phyloP scores from a whole-genome alignment of 352 stramenopile species.

The Globisporangium nagaii region DNA sequence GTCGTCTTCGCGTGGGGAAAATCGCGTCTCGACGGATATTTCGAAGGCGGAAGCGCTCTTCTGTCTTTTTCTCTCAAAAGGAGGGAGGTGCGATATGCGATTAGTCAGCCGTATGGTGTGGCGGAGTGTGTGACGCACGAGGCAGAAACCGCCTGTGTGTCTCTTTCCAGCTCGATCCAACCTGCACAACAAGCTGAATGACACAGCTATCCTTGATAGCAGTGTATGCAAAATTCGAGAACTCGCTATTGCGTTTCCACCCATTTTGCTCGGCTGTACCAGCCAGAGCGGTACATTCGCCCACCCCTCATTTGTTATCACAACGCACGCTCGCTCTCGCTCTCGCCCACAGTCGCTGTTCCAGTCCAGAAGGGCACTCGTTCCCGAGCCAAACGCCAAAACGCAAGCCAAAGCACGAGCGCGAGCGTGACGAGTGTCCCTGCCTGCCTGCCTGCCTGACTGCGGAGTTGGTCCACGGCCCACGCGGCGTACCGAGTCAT shows the following conservation, averaged over 20 bases:
- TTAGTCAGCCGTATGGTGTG: not conserved
- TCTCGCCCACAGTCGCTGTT: not conserved
- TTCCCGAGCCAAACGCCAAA: not conserved
- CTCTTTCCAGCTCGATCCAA: not conserved
- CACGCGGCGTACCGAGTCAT: not conserved
- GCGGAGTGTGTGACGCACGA: not conserved
- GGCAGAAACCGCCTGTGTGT: not conserved
- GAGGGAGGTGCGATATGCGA: not conserved
- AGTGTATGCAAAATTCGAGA: not conserved
- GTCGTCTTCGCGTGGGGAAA: no score
- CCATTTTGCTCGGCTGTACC: not conserved
- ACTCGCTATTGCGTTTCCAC: not conserved
- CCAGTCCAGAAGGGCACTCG: not conserved
- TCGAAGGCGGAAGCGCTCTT: not conserved
- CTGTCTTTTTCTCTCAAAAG: not conserved
- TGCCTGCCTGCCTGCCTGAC: not conserved
- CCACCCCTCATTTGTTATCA: conserved; percentile 1
- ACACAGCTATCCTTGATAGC: not conserved
- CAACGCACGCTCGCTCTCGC: not conserved
- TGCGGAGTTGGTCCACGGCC: not conserved
- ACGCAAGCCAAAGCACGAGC: not conserved
- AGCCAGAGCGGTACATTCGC: not conserved
- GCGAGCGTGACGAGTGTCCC: not conserved
- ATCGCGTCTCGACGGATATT: not conserved
- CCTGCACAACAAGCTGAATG: not conserved